Percentiles rank a stretch among this genome's conserved stretches.
phyloP scores from a whole-genome alignment of 2,329 filamentous ascomycete genomes.

The Talaromyces funiculosus region DNA sequence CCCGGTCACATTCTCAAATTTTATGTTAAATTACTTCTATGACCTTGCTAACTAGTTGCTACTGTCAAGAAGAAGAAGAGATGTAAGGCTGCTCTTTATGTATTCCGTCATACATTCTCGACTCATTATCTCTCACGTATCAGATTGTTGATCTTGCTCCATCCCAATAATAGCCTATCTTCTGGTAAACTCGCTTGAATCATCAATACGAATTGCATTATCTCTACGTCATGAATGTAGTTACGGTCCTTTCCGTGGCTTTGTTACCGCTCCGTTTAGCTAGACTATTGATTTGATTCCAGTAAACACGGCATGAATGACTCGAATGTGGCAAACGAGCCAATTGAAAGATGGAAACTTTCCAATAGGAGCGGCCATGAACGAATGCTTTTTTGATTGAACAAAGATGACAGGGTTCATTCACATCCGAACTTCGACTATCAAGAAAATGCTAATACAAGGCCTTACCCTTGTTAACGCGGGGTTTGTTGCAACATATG shows the following conservation, averaged over 20 bases:
- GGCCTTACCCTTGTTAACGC: too few relatives aligned
- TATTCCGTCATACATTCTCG: not conserved
- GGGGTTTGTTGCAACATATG: not conserved
- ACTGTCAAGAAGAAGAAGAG: not conserved
- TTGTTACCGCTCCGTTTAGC: not conserved
- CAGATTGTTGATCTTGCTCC: not conserved
- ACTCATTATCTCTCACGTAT: not conserved
- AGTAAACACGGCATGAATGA: not conserved
- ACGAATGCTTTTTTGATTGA: not conserved
- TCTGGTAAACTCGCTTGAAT: too few relatives aligned
- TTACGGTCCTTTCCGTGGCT: not conserved
- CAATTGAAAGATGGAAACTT: not conserved
- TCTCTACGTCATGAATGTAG: not conserved
- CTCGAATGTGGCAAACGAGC: not conserved
- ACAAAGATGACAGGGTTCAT: not conserved
- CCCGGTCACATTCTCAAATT: not conserved
- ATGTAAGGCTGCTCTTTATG: not conserved
- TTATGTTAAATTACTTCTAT: not conserved
- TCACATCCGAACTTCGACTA: too few relatives aligned
- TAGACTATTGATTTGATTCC: not conserved
- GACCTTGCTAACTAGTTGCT: not conserved
- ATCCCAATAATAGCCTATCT: not conserved
- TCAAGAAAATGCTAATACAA: too few relatives aligned
- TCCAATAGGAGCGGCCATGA: too few relatives aligned
- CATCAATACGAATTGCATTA: too few relatives aligned